Percentiles rank a stretch among this genome's conserved stretches.
These are phyloP conservation scores for Xylariomycetidae sp. DNA, from an alignment of 2,329 filamentous ascomycete genomes.

Conservation along the genomic window DNA sequence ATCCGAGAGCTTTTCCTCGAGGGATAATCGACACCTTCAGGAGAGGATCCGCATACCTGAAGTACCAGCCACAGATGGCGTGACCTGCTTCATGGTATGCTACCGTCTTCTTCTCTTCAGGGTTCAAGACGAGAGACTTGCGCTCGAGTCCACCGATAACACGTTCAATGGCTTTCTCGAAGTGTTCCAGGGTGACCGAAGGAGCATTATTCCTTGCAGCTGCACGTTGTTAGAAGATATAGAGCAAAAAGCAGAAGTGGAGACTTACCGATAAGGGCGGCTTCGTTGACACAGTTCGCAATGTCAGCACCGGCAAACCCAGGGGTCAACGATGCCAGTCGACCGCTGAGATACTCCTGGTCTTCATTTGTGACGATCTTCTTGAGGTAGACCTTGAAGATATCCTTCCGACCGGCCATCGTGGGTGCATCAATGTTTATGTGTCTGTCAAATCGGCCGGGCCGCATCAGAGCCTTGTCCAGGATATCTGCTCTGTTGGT, in stretches of 20 bases:
- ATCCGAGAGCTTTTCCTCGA: slow-evolving; percentile 87
- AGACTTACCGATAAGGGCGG: slow-evolving; percentile 82
- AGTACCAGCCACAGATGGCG: slow-evolving; percentile 97
- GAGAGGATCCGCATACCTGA: slow-evolving; percentile 91
- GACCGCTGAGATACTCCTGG: slow-evolving; percentile 78
- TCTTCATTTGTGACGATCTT: slow-evolving; percentile 95
- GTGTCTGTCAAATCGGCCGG: slow-evolving; percentile 94
- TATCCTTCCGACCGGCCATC: slow-evolving; percentile 94
- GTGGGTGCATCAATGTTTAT: slow-evolving; percentile 93
- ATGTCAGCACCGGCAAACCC: slow-evolving; percentile 98
- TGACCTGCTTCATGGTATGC: slow-evolving; percentile 98
- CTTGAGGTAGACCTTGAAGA: slow-evolving; percentile 89
- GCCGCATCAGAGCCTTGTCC: slow-evolving; percentile 93
- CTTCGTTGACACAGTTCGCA: slow-evolving; percentile 97
- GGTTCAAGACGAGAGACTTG: slow-evolving; percentile 90
- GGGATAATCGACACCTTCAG: slow-evolving; percentile 99
- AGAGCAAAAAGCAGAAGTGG: not conserved
- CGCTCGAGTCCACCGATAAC: slow-evolving; percentile 95
- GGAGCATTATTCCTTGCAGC: slow-evolving; percentile 80
- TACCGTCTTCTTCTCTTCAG: slow-evolving; percentile 90
- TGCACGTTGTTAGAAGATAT: slow-evolving; percentile 42
- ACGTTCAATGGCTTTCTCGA: slow-evolving; percentile 96
- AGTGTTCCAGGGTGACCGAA: slow-evolving; percentile 81
- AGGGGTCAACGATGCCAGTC: slow-evolving; percentile 86
- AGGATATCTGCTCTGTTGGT: slow-evolving; percentile 94